A percentile compares a stretch with the other conserved stretches of the same genome.
phyloP scores from a whole-genome alignment of 192 early-diverging fungal genomes.

The Gamsiella multidivaricata region DNA sequence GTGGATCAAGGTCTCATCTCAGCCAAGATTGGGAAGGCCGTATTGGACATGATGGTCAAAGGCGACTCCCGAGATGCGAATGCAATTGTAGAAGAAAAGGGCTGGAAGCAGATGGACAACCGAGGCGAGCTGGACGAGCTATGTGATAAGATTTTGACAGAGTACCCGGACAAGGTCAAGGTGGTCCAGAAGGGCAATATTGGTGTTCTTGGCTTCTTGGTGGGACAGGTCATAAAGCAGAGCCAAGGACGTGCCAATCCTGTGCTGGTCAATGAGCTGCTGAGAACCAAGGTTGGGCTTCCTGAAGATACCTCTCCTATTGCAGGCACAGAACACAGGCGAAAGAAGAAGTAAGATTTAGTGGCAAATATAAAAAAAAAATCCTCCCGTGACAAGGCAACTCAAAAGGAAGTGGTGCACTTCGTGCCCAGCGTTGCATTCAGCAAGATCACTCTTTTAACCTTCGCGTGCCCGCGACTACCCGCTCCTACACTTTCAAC shows the following conservation, averaged over 20 bases:
- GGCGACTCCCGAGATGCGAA: conserved; percentile 61
- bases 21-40: conserved; percentile 73
- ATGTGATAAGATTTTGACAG: conserved; percentile 55
- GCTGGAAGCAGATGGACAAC: conserved; percentile 67
- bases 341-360: conserved; percentile 13
- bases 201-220: conserved; percentile 80
- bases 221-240: conserved; percentile 83
- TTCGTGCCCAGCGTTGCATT: no score
- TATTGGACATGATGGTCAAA: conserved; percentile 77
- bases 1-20: conserved; percentile 69
- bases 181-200: conserved; percentile 72
- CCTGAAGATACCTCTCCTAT: background rate
- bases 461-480: no score
- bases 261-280: conserved; percentile 67
- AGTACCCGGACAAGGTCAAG: conserved; percentile 63
- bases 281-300: conserved; percentile 57
- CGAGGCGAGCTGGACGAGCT: conserved; percentile 55
- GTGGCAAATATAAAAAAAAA: no score
- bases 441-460: no score
- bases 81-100: conserved; percentile 71
- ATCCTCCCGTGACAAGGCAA: no score
- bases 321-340: background rate
- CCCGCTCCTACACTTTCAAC: no score
- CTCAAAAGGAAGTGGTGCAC: no score
- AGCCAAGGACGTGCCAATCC: conserved; percentile 87